These are phyloP conservation scores for Paramarasmius palmivorus DNA, from an alignment of 1,284 basidiomycete species.

Conservation along the genomic window DNA sequence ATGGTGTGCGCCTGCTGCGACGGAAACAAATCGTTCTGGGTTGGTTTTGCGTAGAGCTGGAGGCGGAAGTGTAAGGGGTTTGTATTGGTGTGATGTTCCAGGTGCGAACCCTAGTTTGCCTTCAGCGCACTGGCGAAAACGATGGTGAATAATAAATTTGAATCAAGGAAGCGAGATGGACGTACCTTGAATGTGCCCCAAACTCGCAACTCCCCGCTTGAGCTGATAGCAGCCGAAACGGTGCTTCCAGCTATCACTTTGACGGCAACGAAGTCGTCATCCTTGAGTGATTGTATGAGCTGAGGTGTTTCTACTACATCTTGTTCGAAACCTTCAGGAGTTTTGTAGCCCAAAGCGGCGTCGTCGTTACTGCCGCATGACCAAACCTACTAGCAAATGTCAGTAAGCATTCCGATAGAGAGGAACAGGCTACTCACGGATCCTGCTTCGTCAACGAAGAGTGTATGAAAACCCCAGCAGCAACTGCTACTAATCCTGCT, in stretches of 20 bases:
- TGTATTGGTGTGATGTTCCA: constrained; percentile 46
- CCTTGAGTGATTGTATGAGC: constrained; percentile 58
- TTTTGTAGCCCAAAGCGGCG: constrained; percentile 63
- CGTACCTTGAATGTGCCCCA: constrained; percentile 86
- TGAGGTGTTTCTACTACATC: constrained; percentile 42
- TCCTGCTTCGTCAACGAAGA: constrained; percentile 70
- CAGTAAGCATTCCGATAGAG: not conserved
- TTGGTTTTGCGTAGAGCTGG: constrained; percentile 39
- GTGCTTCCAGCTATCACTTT: constrained; percentile 74
- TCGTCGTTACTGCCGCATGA: constrained; percentile 85
- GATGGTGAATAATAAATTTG: constrained; percentile 2
- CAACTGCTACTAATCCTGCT: constrained; percentile 58
- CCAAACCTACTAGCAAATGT: constrained; percentile 50
- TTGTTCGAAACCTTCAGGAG: not conserved
- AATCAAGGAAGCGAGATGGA: constrained; percentile 12
- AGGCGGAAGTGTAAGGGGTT: constrained; percentile 56
- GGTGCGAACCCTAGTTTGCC: constrained; percentile 76
- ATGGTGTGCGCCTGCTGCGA: constrained; percentile 77
- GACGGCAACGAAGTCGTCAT: constrained; percentile 71
- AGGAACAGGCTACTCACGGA: constrained; percentile 41
- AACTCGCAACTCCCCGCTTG: constrained; percentile 67
- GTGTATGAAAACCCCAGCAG: constrained; percentile 75
- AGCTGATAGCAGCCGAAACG: constrained; percentile 68
- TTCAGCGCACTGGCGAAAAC: constrained; percentile 48
- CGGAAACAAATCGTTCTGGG: constrained; percentile 56